Evolutionary conservation across 2,329 filamentous ascomycete genomes (phyloP), one percentile per base, ranked within the genome.

Genomic region (Arachnopeziza araneosa): DNA sequence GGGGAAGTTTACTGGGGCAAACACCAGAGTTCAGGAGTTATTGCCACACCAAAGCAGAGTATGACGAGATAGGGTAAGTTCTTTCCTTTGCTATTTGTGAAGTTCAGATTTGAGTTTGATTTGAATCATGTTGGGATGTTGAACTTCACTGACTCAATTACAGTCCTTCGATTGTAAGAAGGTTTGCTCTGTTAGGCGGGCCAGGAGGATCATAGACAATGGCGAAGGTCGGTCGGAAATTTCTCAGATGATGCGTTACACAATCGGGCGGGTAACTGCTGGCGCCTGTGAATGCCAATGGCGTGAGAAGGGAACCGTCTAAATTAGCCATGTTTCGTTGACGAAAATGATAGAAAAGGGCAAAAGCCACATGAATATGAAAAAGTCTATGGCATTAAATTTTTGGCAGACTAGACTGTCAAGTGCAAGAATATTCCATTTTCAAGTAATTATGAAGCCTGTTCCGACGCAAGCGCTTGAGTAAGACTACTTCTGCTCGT

Each of bases 1-100:
- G 95, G 75, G 95, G 95, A 69, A 96, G 91, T 78, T 81, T 99
- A 77, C 81, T 99, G 63, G 96, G 93, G 58, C 93, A 98, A 80
- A 99, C 95, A 7, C 93, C 96, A 4, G 96, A 99, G 77, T 99
- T 99, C 83, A 86, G 91, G 75, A 97, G 92, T 73, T 99, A 98
- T 79, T 99, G 95, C 80, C 96, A 99, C 77, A 99, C 90, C 60
- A 95, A 95, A 80, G 86, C 85, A 51, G 65, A 67, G 56, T 67
- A 69, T 56, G 66, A 67, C 63, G 67, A 69, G 52, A 67, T 69
- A 56, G 69, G 57, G 60, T 60, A 55, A 51, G 60, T 60, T 17
- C 14, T 48, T 3, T 17, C 23, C 1, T 49, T 44, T 14, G 26
- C 30, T 22, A 6, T 21, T 32, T 32, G 5, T n/a, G 23, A 23